A percentile compares a stretch with the other conserved stretches of the same genome.
These are phyloP conservation scores for Penicillium sumatraense DNA, from an alignment of 2,329 filamentous ascomycete species.

Conservation along the genomic window DNA sequence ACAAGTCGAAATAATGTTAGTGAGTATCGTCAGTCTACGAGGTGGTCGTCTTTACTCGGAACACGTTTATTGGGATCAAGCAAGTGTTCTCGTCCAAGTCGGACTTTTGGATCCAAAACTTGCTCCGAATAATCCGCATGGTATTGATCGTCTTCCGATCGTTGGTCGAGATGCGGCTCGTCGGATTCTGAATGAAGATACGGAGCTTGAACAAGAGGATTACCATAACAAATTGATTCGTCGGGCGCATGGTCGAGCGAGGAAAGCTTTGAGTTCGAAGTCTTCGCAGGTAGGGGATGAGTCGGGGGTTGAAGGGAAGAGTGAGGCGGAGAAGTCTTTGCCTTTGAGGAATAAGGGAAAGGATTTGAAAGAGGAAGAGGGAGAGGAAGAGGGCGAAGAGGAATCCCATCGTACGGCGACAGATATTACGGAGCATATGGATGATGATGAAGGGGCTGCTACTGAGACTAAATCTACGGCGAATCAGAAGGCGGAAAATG, in stretches of 20 bases:
- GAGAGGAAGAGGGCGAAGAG: not conserved
- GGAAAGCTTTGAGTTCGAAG: constrained; percentile 13
- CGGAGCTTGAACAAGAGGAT: constrained; percentile 37
- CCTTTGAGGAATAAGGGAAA: constrained; percentile 26
- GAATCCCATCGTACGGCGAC: not conserved
- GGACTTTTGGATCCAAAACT: constrained; percentile 62
- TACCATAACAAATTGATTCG: constrained; percentile 41
- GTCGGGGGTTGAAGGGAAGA: constrained; percentile 29
- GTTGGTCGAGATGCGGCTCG: constrained; percentile 45
- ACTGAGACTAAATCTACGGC: constrained; percentile 23
- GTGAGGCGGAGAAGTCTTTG: constrained; percentile 24
- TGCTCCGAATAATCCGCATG: constrained; percentile 52
- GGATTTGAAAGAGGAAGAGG: constrained; percentile 11
- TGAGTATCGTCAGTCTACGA: constrained; percentile 61
- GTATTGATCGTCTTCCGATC: constrained; percentile 45
- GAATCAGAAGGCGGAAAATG: constrained; percentile 10
- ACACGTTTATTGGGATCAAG: constrained; percentile 67
- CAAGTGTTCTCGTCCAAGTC: constrained; percentile 62
- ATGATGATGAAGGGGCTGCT: constrained; percentile 18
- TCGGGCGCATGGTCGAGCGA: constrained; percentile 24
- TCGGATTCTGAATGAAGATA: constrained; percentile 45
- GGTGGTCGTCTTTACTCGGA: constrained; percentile 61
- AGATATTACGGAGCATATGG: constrained; percentile 4
- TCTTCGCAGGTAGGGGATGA: constrained; percentile 26
- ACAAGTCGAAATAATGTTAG: constrained; percentile 61